A percentile compares a stretch with the other conserved stretches of the same genome.
phyloP scores from a whole-genome alignment of 169 alveolate genomes.

The Cryptosporidium ubiquitum region DNA sequence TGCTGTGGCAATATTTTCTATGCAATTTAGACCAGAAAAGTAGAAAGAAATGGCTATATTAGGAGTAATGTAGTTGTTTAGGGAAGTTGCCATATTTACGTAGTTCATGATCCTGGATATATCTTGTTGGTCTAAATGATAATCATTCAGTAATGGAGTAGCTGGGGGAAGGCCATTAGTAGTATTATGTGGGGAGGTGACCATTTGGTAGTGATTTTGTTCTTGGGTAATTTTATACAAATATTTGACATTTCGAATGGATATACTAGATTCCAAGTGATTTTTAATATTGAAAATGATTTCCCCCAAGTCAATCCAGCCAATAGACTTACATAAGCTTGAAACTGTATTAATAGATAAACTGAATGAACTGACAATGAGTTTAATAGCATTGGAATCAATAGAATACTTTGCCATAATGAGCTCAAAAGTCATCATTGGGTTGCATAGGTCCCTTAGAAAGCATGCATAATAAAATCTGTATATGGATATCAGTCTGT shows the following conservation, averaged over 20 bases:
- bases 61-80: conserved; percentile 39
- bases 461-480: conserved; percentile 57
- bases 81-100: background rate
- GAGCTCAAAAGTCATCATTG: conserved; percentile 12
- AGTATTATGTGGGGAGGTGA: background rate
- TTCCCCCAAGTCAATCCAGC: conserved; percentile 46
- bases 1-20: conserved; percentile 27
- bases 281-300: conserved; percentile 9
- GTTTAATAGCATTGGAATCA: background rate
- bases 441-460: conserved; percentile 49
- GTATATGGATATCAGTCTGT: conserved; percentile 28
- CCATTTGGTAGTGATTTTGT: background rate
- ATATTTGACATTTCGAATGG: conserved; percentile 35
- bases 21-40: conserved; percentile 34
- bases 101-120: conserved; percentile 4
- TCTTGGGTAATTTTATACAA: background rate
- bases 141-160: background rate
- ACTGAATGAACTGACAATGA: conserved; percentile 5
- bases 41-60: conserved; percentile 52
- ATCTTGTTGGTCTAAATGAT: background rate
- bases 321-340: conserved; percentile 14
- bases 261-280: conserved; percentile 5
- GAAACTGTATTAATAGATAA: conserved; percentile 15
- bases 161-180: background rate
- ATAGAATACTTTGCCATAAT: conserved; percentile 27